These are phyloP conservation scores for Starmera amethionina DNA, from an alignment of 805 yeast genomes.

Conservation along the genomic window DNA sequence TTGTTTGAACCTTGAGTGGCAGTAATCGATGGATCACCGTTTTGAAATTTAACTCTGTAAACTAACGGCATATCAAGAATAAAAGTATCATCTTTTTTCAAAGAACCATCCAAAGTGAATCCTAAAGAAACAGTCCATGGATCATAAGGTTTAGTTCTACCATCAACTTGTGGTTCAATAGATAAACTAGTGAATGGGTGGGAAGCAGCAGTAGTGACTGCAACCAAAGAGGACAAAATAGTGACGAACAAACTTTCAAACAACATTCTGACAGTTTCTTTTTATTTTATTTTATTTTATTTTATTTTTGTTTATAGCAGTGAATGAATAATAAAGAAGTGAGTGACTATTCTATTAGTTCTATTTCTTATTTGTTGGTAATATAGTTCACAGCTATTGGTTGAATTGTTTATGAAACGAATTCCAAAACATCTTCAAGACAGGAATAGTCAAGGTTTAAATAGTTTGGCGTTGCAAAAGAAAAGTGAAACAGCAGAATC, in stretches of 20 bases:
- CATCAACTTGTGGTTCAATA: constrained; percentile 4
- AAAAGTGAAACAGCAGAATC: no score
- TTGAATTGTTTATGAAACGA: no score
- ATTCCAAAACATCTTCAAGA: no score
- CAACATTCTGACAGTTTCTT: background rate
- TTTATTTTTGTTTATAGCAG: no score
- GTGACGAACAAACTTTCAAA: background rate
- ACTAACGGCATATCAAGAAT: constrained; percentile 20
- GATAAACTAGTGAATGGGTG: constrained; percentile 1
- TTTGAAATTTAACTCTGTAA: constrained; percentile 24
- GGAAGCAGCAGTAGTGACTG: constrained; percentile 1
- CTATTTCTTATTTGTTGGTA: no score
- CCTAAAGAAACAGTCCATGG: constrained; percentile 25
- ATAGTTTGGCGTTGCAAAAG: no score
- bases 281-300: background rate
- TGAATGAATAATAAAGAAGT: no score
- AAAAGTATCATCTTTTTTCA: constrained; percentile 19
- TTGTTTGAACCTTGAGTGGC: constrained; percentile 17
- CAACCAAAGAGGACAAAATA: constrained; percentile 1
- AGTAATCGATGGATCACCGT: constrained; percentile 9
- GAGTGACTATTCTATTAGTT: no score
- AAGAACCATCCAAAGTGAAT: constrained; percentile 14
- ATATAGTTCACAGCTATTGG: no score
- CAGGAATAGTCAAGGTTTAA: no score
- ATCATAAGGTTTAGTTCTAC: constrained; percentile 14